phyloP scores from a whole-genome alignment of 148 eudicot species.

The Heliosperma pusillum region DNA sequence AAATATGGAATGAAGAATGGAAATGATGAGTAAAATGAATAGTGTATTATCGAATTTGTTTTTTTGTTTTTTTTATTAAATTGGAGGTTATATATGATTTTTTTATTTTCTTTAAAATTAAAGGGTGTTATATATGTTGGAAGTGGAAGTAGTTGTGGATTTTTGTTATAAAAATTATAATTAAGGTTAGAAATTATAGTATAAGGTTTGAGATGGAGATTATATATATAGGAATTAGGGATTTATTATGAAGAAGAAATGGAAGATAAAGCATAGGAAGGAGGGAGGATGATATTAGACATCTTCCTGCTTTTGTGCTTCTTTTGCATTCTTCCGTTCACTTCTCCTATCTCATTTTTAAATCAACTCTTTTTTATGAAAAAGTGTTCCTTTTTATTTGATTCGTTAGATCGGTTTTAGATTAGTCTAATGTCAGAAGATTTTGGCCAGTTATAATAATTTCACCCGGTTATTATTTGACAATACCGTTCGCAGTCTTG shows the following conservation, averaged over 20 bases:
- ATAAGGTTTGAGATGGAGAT: not conserved
- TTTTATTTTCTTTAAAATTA: no score
- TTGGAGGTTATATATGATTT: not conserved
- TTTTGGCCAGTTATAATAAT: no score
- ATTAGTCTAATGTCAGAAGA: no score
- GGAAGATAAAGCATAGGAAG: not conserved
- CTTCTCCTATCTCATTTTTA: not conserved
- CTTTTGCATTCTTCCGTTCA: not conserved
- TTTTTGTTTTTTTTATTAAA: no score
- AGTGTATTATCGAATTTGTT: not conserved
- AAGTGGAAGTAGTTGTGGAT: not conserved
- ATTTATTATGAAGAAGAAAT: not conserved
- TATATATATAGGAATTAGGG: not conserved
- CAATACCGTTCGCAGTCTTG: no score
- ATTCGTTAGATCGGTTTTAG: no score
- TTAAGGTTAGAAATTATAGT: not conserved
- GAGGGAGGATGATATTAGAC: not conserved
- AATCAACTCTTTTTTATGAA: no score
- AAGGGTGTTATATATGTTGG: not conserved
- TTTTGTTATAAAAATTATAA: not conserved
- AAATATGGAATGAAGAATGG: not conserved
- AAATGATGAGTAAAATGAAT: not conserved
- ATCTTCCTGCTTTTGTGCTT: not conserved
- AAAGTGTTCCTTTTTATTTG: no score
- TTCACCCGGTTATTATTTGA: no score